These are phyloP conservation scores for Dactylellina cionopaga DNA, from an alignment of 2,329 filamentous ascomycete species.

Conservation along the genomic window DNA sequence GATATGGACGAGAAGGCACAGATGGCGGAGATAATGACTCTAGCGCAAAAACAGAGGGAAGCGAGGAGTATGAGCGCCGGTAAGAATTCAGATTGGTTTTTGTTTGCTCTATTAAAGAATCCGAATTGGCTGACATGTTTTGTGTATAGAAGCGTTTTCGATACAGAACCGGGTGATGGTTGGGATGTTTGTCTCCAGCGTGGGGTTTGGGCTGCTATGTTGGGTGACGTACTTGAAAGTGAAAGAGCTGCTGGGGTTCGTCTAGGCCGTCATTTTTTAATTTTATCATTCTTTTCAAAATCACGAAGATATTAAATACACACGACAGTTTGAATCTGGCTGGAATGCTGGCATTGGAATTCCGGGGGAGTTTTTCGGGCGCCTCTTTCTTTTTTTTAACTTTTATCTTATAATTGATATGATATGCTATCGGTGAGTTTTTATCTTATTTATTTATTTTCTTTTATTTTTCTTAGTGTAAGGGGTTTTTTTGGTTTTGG, in stretches of 20 bases:
- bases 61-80: conserved; percentile 45
- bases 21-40: conserved; percentile 6
- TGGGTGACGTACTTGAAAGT: conserved; percentile 48
- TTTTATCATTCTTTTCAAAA: too few relatives aligned
- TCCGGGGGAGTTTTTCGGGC: background rate
- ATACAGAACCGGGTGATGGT: conserved; percentile 51
- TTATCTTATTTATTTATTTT: background rate
- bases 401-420: background rate
- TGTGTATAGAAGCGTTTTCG: conserved; percentile 38
- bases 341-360: too few relatives aligned
- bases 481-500: background rate
- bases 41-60: conserved; percentile 30
- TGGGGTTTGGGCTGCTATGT: conserved; percentile 42
- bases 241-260: conserved; percentile 39
- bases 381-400: background rate
- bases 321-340: background rate
- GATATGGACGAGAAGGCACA: conserved; percentile 19
- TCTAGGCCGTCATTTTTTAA: background rate
- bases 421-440: background rate
- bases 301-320: background rate
- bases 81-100: background rate
- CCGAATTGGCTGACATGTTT: background rate
- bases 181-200: conserved; percentile 45
- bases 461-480: background rate
- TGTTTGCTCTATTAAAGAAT: background rate